Base-by-base conservation (phyloP, 768 basidiomycete genomes). In the Suillus subluteus region DNA sequence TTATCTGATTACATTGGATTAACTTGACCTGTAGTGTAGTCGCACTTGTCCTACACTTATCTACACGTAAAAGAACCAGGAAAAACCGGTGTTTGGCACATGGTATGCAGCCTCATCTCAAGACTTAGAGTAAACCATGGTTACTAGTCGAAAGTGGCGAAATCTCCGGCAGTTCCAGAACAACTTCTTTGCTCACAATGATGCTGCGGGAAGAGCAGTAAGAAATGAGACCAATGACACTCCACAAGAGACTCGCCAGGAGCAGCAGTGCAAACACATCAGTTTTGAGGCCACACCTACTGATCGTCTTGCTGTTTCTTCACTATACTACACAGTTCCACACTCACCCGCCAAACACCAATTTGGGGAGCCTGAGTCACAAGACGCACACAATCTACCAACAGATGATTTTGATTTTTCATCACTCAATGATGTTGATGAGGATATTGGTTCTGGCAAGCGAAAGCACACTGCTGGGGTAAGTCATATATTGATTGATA, bases 11-110 rank as follows among this genome's bases (percentile, higher is more conserved):
- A 50, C 23, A 50, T 50, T 50, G n/a, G 8, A 9, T 50, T 50
- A 48, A 48, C n/a, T 46, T 44, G 46, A n/a, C n/a, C 46, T 48
- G 46, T 48, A 48, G 48, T 48, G 48, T 48, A 48, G 48, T 48
- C 2, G 12, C n/a, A 48, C 8, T 48, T 12, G 48, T 8, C 13
- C 43, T 43, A 44, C 9, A 6, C 41, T 43, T 43, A 48, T 48
- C 46, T 48, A 48, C 44, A 7, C 2, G 46, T 50, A 50, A 50
- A 50, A 12, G 48, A 50, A 50, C 48, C 2, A 2, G 46, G 2
- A 23, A 50, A 50, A 50, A 50, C n/a, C 13, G 23, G 1, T 50
- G 48, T 50, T 50, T 50, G 48, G 48, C 48, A 50, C 48, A 50
- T n/a, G 48, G 46, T n/a, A 48, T 1, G 4, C 46, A n/a, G 46